Evolutionary conservation across 371 early-diverging fungal genomes (phyloP).

Genomic region (Ordospora colligata): DNA sequence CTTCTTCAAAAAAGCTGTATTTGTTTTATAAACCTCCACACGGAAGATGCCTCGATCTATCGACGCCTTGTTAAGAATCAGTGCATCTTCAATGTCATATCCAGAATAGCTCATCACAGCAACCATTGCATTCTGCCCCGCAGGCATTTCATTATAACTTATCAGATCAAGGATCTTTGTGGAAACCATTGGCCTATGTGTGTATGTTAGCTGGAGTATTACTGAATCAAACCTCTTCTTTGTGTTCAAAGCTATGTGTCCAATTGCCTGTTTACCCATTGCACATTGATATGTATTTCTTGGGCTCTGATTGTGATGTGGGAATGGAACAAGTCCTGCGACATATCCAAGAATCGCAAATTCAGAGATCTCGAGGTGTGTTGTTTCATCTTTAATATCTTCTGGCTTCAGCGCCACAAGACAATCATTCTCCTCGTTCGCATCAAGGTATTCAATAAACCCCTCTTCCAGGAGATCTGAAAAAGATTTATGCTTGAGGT

Average conservation of each 20-base stretch:
- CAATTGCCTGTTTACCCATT: conserved; percentile 99
- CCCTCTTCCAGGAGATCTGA: conserved; percentile 82
- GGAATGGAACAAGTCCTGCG: conserved; percentile 96
- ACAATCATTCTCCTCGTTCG: conserved; percentile 91
- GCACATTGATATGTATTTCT: conserved; percentile 98
- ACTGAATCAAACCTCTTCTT: conserved; percentile 86
- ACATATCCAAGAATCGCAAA: conserved; percentile 90
- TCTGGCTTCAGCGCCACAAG: conserved; percentile 78
- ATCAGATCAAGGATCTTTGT: conserved; percentile 90
- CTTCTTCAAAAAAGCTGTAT: conserved; percentile 67
- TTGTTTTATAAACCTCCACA: conserved; percentile 81
- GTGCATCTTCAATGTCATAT: conserved; percentile 98
- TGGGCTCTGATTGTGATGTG: conserved; percentile 98
- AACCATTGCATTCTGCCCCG: conserved; percentile 96
- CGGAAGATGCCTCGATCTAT: conserved; percentile 96
- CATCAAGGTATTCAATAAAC: conserved; percentile 91
- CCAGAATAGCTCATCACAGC: conserved; percentile 98
- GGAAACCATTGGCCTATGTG: conserved; percentile 94
- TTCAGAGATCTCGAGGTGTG: conserved; percentile 94
- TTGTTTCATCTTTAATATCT: conserved; percentile 68
- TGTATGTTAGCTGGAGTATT: conserved; percentile 83
- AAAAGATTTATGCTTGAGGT: conserved; percentile 64
- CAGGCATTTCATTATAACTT: conserved; percentile 88
- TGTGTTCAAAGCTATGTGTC: conserved; percentile 86
- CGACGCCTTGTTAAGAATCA: conserved; percentile 88